A percentile compares a stretch with the other conserved stretches of the same genome.
phyloP scores from a whole-genome alignment of 805 yeast species.

The Pichia phayaonensis region DNA sequence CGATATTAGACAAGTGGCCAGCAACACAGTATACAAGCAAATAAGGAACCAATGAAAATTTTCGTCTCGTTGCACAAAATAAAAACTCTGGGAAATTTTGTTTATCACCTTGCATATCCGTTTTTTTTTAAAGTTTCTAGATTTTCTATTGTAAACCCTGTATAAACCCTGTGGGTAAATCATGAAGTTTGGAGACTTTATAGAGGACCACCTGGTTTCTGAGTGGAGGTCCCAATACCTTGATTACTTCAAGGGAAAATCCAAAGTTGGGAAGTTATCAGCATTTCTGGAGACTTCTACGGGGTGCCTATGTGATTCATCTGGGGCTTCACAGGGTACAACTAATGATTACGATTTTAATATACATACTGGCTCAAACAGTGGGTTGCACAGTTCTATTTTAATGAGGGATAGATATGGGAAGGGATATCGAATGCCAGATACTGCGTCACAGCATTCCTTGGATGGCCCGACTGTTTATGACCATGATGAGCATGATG shows the following conservation, averaged over 20 bases:
- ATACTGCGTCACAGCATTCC: not conserved
- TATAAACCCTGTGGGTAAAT: not conserved
- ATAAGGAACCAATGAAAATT: not conserved
- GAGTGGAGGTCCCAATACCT: slow-evolving; percentile 86
- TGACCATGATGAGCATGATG: not conserved
- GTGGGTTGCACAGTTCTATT: not conserved
- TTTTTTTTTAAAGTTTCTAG: not conserved
- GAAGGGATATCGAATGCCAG: not conserved
- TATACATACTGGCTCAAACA: not conserved
- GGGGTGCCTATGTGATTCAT: slow-evolving; percentile 2
- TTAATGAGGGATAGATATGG: not conserved
- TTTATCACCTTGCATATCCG: not conserved
- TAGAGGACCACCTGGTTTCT: slow-evolving; percentile 65
- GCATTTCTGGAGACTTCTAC: slow-evolving; percentile 5
- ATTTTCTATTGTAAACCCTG: not conserved
- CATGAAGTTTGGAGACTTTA: slow-evolving; percentile 66
- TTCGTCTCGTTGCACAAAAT: not conserved
- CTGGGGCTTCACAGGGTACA: not conserved
- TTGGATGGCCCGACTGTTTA: not conserved
- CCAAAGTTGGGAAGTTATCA: slow-evolving; percentile 25
- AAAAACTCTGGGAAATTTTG: not conserved
- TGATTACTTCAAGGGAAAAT: slow-evolving; percentile 51
- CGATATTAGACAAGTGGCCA: too few relatives aligned
- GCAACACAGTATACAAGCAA: too few relatives aligned
- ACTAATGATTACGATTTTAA: not conserved